A percentile compares a stretch with the other conserved stretches of the same genome.
Conservation (phyloP, 2,329 filamentous ascomycete genomes). For the Botrytis porri region DNA sequence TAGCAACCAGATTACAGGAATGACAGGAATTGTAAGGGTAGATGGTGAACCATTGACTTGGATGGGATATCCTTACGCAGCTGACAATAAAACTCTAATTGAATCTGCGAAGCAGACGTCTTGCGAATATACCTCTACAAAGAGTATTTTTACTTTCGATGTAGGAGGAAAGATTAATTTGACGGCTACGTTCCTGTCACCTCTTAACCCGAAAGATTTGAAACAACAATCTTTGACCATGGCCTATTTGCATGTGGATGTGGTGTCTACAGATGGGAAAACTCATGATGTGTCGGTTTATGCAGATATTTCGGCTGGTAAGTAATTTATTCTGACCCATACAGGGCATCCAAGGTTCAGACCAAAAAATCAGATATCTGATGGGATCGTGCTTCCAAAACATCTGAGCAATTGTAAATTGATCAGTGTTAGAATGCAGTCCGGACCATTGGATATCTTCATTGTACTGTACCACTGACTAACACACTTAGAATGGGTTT, state of each 20-base stretch:
- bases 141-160: conserved; percentile 66
- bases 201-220: conserved; percentile 64
- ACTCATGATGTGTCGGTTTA: conserved; percentile 68
- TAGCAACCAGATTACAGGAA: conserved; percentile 57
- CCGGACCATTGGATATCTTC: not conserved
- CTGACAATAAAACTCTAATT: conserved; percentile 30
- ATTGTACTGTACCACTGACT: not conserved
- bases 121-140: conserved; percentile 69
- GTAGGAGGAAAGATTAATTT: conserved; percentile 59
- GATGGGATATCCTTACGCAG: conserved; percentile 57
- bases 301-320: conserved; percentile 67
- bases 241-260: conserved; percentile 65
- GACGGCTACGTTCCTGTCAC: conserved; percentile 68
- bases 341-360: not conserved
- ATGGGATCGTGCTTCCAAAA: not conserved
- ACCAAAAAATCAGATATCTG: not conserved
- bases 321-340: conserved; percentile 31
- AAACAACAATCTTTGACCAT: conserved; percentile 66
- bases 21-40: conserved; percentile 68
- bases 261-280: conserved; percentile 59
- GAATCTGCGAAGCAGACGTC: conserved; percentile 57
- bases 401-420: not conserved
- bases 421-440: not conserved
- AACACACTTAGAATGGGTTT: conserved; percentile 62
- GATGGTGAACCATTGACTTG: conserved; percentile 60